Conservation (phyloP, 2,329 filamentous ascomycete species). For the Arachnomyces sp. region DNA sequence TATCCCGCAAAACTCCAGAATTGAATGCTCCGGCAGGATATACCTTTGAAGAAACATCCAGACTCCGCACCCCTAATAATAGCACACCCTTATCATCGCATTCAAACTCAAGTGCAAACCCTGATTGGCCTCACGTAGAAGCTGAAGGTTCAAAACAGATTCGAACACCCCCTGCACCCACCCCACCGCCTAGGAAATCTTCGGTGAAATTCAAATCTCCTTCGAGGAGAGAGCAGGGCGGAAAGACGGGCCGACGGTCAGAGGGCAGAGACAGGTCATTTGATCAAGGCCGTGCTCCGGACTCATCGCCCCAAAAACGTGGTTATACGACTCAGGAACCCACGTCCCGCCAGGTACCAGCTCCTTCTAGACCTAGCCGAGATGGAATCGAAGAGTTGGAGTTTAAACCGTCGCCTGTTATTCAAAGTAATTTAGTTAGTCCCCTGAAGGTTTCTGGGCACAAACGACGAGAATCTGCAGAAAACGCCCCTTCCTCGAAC, state of each 20-base stretch:
- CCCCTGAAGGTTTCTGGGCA: constrained; percentile 42
- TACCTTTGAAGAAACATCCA: constrained; percentile 3
- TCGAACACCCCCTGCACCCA: constrained; percentile 41
- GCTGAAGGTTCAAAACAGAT: constrained; percentile 9
- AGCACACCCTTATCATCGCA: too few relatives aligned
- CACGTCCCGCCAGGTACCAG: constrained; percentile 25
- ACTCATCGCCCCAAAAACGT: constrained; percentile 10
- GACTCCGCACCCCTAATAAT: not conserved
- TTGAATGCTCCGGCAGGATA: constrained; percentile 10
- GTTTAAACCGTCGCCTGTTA: constrained; percentile 45
- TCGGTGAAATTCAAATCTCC: constrained; percentile 48
- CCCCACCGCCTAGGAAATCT: constrained; percentile 55
- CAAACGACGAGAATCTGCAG: constrained; percentile 44
- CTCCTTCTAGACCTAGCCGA: constrained; percentile 58
- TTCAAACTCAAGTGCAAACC: not conserved
- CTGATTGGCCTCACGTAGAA: not conserved
- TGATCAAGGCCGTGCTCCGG: constrained; percentile 20
- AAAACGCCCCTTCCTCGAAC: constrained; percentile 32
- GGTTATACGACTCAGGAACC: constrained; percentile 21
- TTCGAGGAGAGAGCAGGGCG: constrained; percentile 31
- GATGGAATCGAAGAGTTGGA: constrained; percentile 60
- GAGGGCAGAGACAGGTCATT: constrained; percentile 25
- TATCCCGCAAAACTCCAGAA: constrained; percentile 9
- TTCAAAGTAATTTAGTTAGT: constrained; percentile 47
- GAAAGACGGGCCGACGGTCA: constrained; percentile 21